Conservation (phyloP, 805 yeast genomes). For the Groenewaldozyma tartarivorans region DNA sequence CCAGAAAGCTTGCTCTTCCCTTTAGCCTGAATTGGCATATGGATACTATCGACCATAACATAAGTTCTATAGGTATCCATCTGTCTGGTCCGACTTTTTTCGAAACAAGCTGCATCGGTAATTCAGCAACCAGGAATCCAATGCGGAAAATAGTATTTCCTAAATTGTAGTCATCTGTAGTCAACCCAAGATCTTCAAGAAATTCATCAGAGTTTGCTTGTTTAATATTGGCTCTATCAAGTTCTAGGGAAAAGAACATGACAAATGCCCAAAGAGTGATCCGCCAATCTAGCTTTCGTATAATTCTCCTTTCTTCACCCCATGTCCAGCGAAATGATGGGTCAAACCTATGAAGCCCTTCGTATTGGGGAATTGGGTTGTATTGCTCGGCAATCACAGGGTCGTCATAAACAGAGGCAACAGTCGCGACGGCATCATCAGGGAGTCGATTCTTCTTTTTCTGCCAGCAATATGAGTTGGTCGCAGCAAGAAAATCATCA, state of each 20-base stretch:
- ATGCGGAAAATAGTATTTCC: constrained; percentile 50
- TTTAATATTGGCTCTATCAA: constrained; percentile 48
- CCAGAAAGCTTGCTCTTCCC: constrained; percentile 34
- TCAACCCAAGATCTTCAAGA: constrained; percentile 40
- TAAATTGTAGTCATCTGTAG: constrained; percentile 47
- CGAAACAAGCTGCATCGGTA: constrained; percentile 59
- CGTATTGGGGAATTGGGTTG: constrained; percentile 8
- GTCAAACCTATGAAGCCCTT: constrained; percentile 35
- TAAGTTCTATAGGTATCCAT: constrained; percentile 54
- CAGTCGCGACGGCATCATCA: constrained; percentile 9
- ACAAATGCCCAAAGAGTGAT: constrained; percentile 49
- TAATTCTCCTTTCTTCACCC: constrained; percentile 40
- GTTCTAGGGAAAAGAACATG: constrained; percentile 49
- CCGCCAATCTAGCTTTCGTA: constrained; percentile 45
- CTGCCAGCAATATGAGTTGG: no score
- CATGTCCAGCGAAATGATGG: constrained; percentile 47
- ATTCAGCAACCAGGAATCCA: constrained; percentile 48
- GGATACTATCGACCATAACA: constrained; percentile 51
- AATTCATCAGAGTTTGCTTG: constrained; percentile 53
- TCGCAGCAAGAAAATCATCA: no score
- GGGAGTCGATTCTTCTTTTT: not conserved
- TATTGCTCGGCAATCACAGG: constrained; percentile 1
- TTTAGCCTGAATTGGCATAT: constrained; percentile 40
- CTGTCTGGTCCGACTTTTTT: constrained; percentile 55
- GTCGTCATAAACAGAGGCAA: constrained; percentile 9